Percentiles rank a stretch among this genome's conserved stretches.
These are phyloP conservation scores for Skeletonema tropicum DNA, from an alignment of 108 stramenopile genomes.

Conservation along the genomic window DNA sequence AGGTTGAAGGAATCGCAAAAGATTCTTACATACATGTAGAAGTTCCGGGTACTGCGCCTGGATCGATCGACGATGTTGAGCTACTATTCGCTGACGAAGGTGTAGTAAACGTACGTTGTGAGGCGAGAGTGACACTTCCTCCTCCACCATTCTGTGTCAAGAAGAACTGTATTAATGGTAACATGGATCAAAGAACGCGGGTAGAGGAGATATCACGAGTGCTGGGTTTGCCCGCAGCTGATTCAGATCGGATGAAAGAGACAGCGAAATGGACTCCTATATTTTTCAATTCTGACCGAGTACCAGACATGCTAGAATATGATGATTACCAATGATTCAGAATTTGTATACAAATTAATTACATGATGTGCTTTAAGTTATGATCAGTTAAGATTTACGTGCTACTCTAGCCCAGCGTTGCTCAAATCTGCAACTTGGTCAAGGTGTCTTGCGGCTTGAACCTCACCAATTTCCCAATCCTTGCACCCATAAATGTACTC, in stretches of 20 bases:
- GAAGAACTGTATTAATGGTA: slow-evolving; percentile 52
- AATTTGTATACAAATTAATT: too few relatives aligned
- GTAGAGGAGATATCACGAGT: slow-evolving; percentile 31
- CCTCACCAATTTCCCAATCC: neutral
- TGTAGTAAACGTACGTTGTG: slow-evolving; percentile 35
- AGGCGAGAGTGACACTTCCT: slow-evolving; percentile 38
- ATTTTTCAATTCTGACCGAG: slow-evolving; percentile 48
- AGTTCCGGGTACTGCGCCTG: slow-evolving; percentile 30
- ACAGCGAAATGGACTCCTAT: slow-evolving; percentile 47
- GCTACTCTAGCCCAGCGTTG: neutral
- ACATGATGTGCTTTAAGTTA: neutral
- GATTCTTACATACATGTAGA: slow-evolving; percentile 30
- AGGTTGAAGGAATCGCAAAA: slow-evolving; percentile 3
- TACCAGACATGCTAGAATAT: slow-evolving; percentile 38
- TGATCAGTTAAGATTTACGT: neutral
- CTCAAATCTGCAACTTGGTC: neutral
- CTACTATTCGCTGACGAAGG: slow-evolving; percentile 24
- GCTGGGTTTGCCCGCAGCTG: slow-evolving; percentile 22
- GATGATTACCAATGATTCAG: neutral
- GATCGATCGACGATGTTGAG: slow-evolving; percentile 39
- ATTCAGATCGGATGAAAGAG: slow-evolving; percentile 24
- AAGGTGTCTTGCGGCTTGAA: neutral
- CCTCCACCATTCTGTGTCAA: slow-evolving; percentile 46
- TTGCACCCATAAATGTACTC: neutral
- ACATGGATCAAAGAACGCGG: slow-evolving; percentile 40